These are phyloP conservation scores for Fusarium caatingaense DNA, from an alignment of 2,329 filamentous ascomycete genomes.

Conservation along the genomic window DNA sequence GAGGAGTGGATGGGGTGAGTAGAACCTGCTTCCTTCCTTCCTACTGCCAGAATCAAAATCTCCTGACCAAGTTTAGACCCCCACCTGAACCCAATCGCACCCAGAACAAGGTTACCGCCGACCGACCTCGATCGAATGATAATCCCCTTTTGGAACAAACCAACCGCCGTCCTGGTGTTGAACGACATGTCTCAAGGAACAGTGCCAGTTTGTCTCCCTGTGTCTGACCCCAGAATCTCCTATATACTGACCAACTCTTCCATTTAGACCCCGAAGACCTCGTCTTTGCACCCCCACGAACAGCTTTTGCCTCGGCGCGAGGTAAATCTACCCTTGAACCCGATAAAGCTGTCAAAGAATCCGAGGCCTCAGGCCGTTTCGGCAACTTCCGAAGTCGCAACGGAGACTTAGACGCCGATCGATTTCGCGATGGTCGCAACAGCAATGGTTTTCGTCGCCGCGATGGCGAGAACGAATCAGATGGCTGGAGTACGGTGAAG, in stretches of 20 bases:
- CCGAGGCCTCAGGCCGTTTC: conserved; percentile 68
- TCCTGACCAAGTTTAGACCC: conserved; percentile 51
- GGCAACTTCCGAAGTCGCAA: conserved; percentile 64
- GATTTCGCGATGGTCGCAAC: conserved; percentile 63
- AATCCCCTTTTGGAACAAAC: conserved; percentile 60
- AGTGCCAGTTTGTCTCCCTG: conserved; percentile 62
- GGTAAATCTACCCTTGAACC: conserved; percentile 63
- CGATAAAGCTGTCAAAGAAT: conserved; percentile 65
- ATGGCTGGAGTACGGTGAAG: conserved; percentile 80
- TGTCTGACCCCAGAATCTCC: not conserved
- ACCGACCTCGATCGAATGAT: conserved; percentile 59
- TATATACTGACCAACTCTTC: conserved; percentile 28
- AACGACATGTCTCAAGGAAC: conserved; percentile 67
- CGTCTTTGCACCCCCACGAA: conserved; percentile 85
- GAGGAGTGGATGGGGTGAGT: conserved; percentile 97
- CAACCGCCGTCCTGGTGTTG: conserved; percentile 63
- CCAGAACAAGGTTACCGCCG: conserved; percentile 57
- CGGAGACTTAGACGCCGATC: conserved; percentile 63
- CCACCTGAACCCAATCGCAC: conserved; percentile 60
- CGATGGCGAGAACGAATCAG: conserved; percentile 70
- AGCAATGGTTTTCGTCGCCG: conserved; percentile 63
- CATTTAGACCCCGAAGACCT: conserved; percentile 78
- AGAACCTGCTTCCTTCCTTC: not conserved
- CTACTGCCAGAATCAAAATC: conserved; percentile 24
- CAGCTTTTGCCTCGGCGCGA: conserved; percentile 82